These are phyloP conservation scores for Phoma herbarum DNA, from an alignment of 2,329 filamentous ascomycete genomes.

Conservation along the genomic window DNA sequence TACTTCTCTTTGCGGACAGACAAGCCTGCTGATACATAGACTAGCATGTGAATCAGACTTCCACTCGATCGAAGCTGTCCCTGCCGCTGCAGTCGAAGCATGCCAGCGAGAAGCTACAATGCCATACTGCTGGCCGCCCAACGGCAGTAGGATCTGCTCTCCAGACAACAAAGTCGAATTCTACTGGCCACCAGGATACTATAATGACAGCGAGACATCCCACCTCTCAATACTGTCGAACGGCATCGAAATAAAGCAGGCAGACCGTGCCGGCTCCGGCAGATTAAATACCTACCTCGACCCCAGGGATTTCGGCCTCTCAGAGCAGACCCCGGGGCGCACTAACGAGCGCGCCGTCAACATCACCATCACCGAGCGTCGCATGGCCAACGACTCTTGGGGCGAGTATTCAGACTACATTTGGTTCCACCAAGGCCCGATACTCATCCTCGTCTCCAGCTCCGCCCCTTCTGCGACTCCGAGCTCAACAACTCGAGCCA, in stretches of 20 bases:
- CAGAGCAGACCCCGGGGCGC: constrained; percentile 13
- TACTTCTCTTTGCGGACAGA: neutral
- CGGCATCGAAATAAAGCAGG: neutral
- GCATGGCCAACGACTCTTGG: neutral
- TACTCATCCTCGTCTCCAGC: constrained; percentile 13
- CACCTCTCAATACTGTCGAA: neutral
- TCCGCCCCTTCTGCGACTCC: neutral
- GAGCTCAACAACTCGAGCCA: neutral
- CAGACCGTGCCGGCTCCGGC: neutral
- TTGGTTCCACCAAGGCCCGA: constrained; percentile 22
- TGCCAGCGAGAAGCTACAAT: constrained; percentile 26
- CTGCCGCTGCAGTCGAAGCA: constrained; percentile 11
- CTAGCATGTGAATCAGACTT: constrained; percentile 9
- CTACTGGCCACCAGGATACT: constrained; percentile 27
- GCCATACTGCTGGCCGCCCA: constrained; percentile 32
- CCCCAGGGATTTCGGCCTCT: neutral
- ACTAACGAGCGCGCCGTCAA: constrained; percentile 2
- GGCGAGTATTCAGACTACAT: neutral
- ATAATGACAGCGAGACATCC: constrained; percentile 9
- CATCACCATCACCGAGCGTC: constrained; percentile 16
- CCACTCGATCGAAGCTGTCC: neutral
- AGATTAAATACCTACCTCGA: neutral
- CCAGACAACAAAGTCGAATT: constrained; percentile 1
- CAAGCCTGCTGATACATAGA: no score
- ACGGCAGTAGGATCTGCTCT: constrained; percentile 29